Evolutionary conservation across 768 basidiomycete genomes (phyloP).

Genomic region (Trametopsis cervina): DNA sequence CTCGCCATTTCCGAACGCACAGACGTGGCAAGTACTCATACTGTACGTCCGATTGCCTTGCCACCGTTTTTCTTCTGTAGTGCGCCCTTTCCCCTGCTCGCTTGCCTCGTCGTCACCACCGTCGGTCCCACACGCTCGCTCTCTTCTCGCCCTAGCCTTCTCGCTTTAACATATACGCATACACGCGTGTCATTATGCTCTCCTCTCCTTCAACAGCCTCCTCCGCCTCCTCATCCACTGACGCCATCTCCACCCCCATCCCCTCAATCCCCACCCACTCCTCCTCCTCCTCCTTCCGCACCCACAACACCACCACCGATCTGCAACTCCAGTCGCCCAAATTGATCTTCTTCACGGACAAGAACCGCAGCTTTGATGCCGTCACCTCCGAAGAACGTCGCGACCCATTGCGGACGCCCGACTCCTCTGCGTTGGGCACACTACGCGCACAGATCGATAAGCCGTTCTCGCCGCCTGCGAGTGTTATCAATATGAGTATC

Average conservation of each 20-base stretch:
- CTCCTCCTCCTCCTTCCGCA: no score
- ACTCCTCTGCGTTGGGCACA: constrained; percentile 1
- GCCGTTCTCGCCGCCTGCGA: constrained; percentile 13
- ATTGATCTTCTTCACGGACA: constrained; percentile 16
- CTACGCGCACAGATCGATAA: constrained; percentile 4
- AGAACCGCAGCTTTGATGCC: constrained; percentile 4
- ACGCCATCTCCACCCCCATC: constrained; percentile 4
- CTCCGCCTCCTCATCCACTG: constrained; percentile 12
- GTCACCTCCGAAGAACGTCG: constrained; percentile 6
- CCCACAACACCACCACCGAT: constrained; percentile 6
- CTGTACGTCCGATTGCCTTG: no score
- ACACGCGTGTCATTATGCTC: constrained; percentile 4
- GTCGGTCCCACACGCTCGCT: no score
- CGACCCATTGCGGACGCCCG: constrained; percentile 13
- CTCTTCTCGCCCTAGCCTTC: no score
- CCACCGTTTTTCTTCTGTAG: no score
- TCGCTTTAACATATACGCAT: no score
- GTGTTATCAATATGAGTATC: constrained; percentile 9
- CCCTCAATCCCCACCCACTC: no score
- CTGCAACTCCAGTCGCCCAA: constrained; percentile 8
- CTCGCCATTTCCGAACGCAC: no score
- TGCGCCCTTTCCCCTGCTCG: no score
- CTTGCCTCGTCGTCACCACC: no score
- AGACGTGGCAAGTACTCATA: no score
- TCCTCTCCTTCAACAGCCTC: constrained; percentile 10